phyloP scores from a whole-genome alignment of 176 grass and related monocot genomes.

The Eleusine coracana region DNA sequence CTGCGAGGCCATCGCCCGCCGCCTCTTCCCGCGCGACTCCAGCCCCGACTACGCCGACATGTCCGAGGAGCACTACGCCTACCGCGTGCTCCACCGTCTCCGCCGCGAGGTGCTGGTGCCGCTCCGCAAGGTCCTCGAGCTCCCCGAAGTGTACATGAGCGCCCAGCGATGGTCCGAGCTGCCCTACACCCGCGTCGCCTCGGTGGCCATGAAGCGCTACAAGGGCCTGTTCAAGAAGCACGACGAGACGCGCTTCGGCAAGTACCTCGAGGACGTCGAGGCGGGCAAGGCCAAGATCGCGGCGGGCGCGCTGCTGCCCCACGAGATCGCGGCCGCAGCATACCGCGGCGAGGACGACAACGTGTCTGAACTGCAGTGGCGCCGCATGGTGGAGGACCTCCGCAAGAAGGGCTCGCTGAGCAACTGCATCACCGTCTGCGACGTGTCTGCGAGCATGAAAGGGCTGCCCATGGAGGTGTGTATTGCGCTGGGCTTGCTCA shows the following conservation, averaged over 20 bases:
- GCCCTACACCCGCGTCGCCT: slow-evolving; percentile 60
- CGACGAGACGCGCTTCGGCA: slow-evolving; percentile 13
- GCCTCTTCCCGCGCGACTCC: slow-evolving; percentile 52
- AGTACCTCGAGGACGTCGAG: background rate
- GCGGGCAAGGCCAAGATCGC: slow-evolving; percentile 40
- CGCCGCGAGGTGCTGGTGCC: slow-evolving; percentile 50
- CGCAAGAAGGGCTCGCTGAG: slow-evolving; percentile 29
- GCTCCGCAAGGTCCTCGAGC: slow-evolving; percentile 42
- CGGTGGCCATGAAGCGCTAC: slow-evolving; percentile 62
- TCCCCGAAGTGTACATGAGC: slow-evolving; percentile 71
- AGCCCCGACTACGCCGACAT: slow-evolving; percentile 37
- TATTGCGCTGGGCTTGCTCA: slow-evolving; percentile 39
- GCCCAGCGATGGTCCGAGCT: slow-evolving; percentile 45
- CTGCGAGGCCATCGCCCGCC: slow-evolving; percentile 61
- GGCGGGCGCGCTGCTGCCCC: slow-evolving; percentile 42
- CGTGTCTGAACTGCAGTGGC: slow-evolving; percentile 49
- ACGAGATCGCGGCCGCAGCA: slow-evolving; percentile 8
- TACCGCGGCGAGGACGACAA: slow-evolving; percentile 3
- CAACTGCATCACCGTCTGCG: slow-evolving; percentile 48
- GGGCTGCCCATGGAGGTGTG: slow-evolving; percentile 50
- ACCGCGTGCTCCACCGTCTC: slow-evolving; percentile 49
- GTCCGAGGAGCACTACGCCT: slow-evolving; percentile 54
- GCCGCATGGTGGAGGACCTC: slow-evolving; percentile 37
- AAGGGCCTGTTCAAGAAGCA: slow-evolving; percentile 34
- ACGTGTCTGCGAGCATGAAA: slow-evolving; percentile 40